Percentiles rank a stretch among this genome's conserved stretches.
phyloP scores from a whole-genome alignment of 305 asterid genomes.

The Rubia tinctorum region DNA sequence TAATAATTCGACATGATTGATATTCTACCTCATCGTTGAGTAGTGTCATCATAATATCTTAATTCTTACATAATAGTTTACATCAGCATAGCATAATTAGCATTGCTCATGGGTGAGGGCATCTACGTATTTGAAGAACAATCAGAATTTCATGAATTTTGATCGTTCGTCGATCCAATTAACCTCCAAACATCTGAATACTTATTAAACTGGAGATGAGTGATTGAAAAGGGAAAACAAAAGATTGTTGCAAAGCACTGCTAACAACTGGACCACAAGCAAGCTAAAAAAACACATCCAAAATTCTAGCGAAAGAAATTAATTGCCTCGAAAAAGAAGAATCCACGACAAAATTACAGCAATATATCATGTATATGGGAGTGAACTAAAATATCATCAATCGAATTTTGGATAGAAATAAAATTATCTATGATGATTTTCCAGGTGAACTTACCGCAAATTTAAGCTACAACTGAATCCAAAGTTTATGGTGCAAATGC shows the following conservation, averaged over 20 bases:
- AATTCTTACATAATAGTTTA: conserved; percentile 4
- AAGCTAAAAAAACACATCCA: not conserved
- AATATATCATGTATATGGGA: not conserved
- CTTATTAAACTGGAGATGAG: not conserved
- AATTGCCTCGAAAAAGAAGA: not conserved
- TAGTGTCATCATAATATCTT: not conserved
- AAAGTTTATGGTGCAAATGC: no score
- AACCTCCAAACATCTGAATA: no score
- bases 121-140: not conserved
- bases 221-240: not conserved
- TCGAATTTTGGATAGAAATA: no score
- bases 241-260: not conserved
- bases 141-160: no score
- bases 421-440: no score
- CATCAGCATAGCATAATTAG: no score
- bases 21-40: no score
- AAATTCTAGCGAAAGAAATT: not conserved
- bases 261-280: conserved; percentile 9
- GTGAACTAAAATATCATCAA: not conserved
- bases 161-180: not conserved
- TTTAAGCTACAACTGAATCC: no score
- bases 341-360: not conserved
- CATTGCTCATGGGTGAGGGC: no score
- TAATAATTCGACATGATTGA: no score
- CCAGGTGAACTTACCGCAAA: no score